These are phyloP conservation scores for Ceratobasidium papillatum DNA, from an alignment of 1,284 basidiomycete genomes.

Conservation along the genomic window DNA sequence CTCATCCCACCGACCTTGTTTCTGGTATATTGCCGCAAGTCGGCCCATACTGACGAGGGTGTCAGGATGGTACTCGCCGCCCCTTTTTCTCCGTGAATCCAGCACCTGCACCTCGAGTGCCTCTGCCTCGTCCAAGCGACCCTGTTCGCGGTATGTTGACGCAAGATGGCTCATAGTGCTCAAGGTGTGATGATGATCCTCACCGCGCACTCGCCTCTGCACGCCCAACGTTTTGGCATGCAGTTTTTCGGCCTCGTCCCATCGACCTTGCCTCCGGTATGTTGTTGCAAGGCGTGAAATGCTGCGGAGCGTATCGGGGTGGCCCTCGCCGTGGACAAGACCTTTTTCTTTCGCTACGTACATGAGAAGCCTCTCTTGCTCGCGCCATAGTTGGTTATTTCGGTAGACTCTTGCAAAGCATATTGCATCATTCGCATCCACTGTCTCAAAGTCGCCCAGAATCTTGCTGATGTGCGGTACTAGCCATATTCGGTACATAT, in stretches of 20 bases:
- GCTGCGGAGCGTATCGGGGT: conserved; percentile 17
- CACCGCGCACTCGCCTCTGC: not conserved
- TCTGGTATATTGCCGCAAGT: not conserved
- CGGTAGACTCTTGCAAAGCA: not conserved
- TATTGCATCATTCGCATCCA: not conserved
- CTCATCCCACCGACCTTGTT: not conserved
- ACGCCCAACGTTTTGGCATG: not conserved
- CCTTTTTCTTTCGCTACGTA: too few species aligned
- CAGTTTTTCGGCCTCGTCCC: conserved; percentile 6
- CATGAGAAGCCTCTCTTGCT: not conserved
- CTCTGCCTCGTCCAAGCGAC: not conserved
- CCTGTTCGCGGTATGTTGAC: not conserved
- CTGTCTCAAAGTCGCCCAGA: not conserved
- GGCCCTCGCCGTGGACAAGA: conserved; percentile 12
- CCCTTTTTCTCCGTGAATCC: not conserved
- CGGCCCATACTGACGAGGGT: not conserved
- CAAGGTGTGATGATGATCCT: conserved; percentile 23
- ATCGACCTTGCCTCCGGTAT: not conserved
- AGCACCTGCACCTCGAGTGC: not conserved
- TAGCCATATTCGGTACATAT: not conserved
- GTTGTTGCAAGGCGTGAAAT: not conserved
- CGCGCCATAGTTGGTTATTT: not conserved
- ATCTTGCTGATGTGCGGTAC: not conserved
- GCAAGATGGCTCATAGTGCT: not conserved
- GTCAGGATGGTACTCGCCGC: not conserved